Evolutionary conservation across 2,329 filamentous ascomycete genomes (phyloP), one percentile per base, ranked within the genome.

Genomic region (Penicillium sp.): DNA sequence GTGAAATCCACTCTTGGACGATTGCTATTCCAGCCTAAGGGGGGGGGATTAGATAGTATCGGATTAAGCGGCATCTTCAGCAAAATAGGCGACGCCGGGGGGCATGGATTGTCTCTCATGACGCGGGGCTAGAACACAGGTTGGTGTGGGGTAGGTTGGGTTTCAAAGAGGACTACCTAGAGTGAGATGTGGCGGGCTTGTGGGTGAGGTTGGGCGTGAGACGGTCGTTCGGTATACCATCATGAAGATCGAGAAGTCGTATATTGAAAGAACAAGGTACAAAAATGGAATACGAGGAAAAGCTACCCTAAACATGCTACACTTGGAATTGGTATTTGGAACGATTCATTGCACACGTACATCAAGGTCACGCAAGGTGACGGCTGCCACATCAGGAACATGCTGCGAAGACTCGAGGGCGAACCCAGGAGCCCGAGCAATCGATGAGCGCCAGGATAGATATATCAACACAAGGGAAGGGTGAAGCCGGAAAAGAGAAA

Each of bases 311-410:
- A 27, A 26, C 26, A 16, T 11, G 27, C 26, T 40, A 40, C 36
- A 14, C 18, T 40, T 18, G 36, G 9, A 32, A 47, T 34, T 27
- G 9, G n/a, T 9, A 41, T 52, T 50, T 53, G 39, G 26, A 53
- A 53, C 49, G 18, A 49, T 49, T 49, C 45, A 53, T 54, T 54
- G 51, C 51, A 54, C 42, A 57, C 43, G 54, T 59, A 61, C 56
- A 63, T 56, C 52, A 62, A 59, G 56, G 65, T 68, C 67, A 67
- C 65, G 54, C 46, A 27, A 36, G 61, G 67, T 64, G 67, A 71
- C 68, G 68, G 68, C 68, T 71, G 68, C 68, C 68, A 71, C 68
- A 66, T 66, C 67, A 35, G 41, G 38, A 49, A 45, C 56, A 51
- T 42, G 48, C 51, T 46, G 48, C 55, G 26, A 47, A 51, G 39